Conservation (phyloP, 202 grass and related monocot species). For the Miscanthus sacchariflorus region DNA sequence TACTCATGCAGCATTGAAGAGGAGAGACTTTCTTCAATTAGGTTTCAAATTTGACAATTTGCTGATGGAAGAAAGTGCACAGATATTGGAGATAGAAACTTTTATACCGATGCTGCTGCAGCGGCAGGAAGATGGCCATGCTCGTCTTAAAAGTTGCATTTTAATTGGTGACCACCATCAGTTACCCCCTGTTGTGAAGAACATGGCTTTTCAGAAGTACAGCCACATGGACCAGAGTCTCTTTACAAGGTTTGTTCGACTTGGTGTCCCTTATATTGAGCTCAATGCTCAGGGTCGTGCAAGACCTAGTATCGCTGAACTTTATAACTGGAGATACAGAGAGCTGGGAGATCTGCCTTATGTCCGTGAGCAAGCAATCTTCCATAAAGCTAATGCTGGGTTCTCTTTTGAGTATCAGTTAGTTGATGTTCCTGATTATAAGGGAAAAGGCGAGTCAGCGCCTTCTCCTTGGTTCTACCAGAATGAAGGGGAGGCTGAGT, state of each 20-base stretch:
- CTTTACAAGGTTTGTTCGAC: conserved; percentile 94
- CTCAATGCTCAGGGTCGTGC: conserved; percentile 98
- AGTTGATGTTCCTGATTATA: conserved; percentile 95
- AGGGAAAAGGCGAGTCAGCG: conserved; percentile 82
- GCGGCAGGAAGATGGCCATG: conserved; percentile 91
- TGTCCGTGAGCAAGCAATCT: conserved; percentile 80
- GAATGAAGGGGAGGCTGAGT: conserved; percentile 98
- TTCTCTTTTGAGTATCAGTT: conserved; percentile 98
- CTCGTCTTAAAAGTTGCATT: conserved; percentile 95
- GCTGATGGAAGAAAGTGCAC: conserved; percentile 99
- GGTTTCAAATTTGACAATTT: conserved; percentile 98
- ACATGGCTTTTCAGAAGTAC: conserved; percentile 99
- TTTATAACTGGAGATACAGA: conserved; percentile 99
- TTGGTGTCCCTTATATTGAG: conserved; percentile 97
- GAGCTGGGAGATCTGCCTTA: conserved; percentile 94
- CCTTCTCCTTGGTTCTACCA: conserved; percentile 99
- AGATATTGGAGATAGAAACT: conserved; percentile 98
- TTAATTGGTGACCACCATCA: conserved; percentile 99
- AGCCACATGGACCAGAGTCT: conserved; percentile 99
- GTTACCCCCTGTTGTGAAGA: conserved; percentile 95
- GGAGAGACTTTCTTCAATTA: conserved; percentile 95
- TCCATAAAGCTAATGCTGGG: conserved; percentile 94
- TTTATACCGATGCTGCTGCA: conserved; percentile 98
- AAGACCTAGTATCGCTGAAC: conserved; percentile 83
- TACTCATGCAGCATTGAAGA: conserved; percentile 95